Conservation (phyloP, 139 green algal species). For the Picocystis salinarum region DNA sequence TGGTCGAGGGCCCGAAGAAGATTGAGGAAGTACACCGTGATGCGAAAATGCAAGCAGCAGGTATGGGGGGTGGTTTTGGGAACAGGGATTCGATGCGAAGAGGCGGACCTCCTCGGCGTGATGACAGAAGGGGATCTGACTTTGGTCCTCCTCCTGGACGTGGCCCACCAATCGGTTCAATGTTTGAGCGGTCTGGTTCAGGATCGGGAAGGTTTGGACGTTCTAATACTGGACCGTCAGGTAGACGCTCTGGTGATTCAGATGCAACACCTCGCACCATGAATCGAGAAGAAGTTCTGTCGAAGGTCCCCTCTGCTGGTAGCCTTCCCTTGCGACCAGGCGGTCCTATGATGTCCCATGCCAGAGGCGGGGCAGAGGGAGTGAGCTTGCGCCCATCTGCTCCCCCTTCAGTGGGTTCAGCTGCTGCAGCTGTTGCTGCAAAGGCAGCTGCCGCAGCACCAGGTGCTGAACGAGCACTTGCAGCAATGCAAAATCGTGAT, state of each 20-base stretch:
- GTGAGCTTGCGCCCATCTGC: too few relatives aligned
- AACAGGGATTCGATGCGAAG: slow-evolving; percentile 1
- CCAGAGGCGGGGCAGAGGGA: slow-evolving; percentile 1
- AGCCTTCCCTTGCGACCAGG: slow-evolving; percentile 2
- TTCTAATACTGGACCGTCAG: slow-evolving; percentile 13
- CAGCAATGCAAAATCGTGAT: background rate
- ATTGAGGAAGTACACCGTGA: slow-evolving; percentile 53
- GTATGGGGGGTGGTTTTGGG: slow-evolving; percentile 9
- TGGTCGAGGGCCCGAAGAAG: slow-evolving; percentile 76
- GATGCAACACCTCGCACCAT: too few relatives aligned
- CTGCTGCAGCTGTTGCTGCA: too few relatives aligned
- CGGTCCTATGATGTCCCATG: slow-evolving; percentile 1
- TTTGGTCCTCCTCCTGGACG: background rate
- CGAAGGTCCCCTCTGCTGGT: slow-evolving; percentile 8
- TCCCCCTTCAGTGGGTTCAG: too few relatives aligned
- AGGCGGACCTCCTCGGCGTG: background rate
- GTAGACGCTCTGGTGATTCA: too few relatives aligned
- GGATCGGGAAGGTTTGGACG: slow-evolving; percentile 8
- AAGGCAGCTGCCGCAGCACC: background rate
- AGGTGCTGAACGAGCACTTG: background rate
- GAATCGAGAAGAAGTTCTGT: too few relatives aligned
- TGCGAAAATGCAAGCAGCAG: slow-evolving; percentile 18
- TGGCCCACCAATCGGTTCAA: slow-evolving; percentile 5
- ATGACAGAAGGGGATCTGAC: background rate
- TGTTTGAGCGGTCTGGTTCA: background rate